Evolutionary conservation across 1,284 basidiomycete genomes (phyloP).

Genomic region (Moesziomyces antarcticus): DNA sequence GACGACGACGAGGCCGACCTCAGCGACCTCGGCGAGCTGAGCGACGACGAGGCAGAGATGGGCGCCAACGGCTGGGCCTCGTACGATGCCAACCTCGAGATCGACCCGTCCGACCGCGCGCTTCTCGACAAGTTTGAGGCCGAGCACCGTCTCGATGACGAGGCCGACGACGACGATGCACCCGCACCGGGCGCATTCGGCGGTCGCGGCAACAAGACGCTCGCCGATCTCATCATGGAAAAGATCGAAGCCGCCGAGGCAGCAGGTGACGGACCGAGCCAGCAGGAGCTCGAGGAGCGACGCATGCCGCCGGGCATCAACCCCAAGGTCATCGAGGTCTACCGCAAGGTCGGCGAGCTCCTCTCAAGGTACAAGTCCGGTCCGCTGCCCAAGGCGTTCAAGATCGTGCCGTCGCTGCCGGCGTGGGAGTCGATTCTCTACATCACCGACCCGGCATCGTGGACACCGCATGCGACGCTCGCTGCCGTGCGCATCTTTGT

Average conservation of each 20-base stretch:
- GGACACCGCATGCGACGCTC: slow-evolving; percentile 94
- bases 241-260: slow-evolving; percentile 77
- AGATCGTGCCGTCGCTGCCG: slow-evolving; percentile 94
- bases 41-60: slow-evolving; percentile 59
- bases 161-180: slow-evolving; percentile 30
- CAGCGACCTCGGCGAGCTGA: slow-evolving; percentile 55
- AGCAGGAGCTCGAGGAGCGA: slow-evolving; percentile 34
- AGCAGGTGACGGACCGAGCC: slow-evolving; percentile 26
- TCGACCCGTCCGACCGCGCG: slow-evolving; percentile 62
- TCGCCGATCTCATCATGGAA: slow-evolving; percentile 95
- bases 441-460: slow-evolving; percentile 88
- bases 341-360: slow-evolving; percentile 84
- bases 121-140: slow-evolving; percentile 61
- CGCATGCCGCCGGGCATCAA: slow-evolving; percentile 81
- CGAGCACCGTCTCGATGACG: slow-evolving; percentile 38
- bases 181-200: slow-evolving; percentile 18
- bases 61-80: slow-evolving; percentile 54
- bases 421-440: slow-evolving; percentile 97
- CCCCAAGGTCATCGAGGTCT: slow-evolving; percentile 95
- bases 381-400: slow-evolving; percentile 95
- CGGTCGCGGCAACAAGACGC: slow-evolving; percentile 62
- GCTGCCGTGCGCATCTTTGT: slow-evolving; percentile 96
- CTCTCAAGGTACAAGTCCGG: slow-evolving; percentile 94
- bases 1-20: slow-evolving; percentile 58
- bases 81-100: slow-evolving; percentile 61